These are phyloP conservation scores for Hura crepitans DNA, from an alignment of 441 rosid species.

Conservation along the genomic window DNA sequence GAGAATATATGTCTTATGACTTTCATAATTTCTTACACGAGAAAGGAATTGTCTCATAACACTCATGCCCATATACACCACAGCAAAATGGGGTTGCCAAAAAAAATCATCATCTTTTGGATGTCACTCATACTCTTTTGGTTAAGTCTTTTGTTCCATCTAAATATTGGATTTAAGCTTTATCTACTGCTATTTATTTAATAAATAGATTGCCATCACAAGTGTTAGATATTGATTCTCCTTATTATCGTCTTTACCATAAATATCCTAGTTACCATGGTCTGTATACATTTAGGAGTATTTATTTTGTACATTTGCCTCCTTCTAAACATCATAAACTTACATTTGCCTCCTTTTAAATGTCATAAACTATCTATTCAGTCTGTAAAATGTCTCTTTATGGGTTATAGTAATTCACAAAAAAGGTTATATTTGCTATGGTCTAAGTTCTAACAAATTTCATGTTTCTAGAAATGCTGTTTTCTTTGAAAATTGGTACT, in stretches of 20 bases:
- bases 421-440: not conserved
- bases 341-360: not conserved
- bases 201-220: not conserved
- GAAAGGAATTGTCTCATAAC: not conserved
- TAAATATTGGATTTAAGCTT: conserved; percentile 1
- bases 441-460: no score
- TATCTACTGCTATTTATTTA: not conserved
- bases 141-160: not conserved
- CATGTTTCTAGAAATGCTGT: not conserved
- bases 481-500: not conserved
- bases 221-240: not conserved
- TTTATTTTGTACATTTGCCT: not conserved
- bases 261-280: not conserved
- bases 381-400: not conserved
- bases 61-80: not conserved
- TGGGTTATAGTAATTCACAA: not conserved
- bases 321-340: not conserved
- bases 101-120: not conserved
- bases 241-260: not conserved
- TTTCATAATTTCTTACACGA: not conserved
- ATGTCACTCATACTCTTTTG: not conserved
- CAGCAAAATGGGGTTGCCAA: not conserved
- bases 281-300: not conserved
- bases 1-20: conserved; percentile 4
- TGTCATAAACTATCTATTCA: not conserved